Base-by-base conservation (phyloP, 805 yeast genomes). In the Teunomyces funiuensis region DNA sequence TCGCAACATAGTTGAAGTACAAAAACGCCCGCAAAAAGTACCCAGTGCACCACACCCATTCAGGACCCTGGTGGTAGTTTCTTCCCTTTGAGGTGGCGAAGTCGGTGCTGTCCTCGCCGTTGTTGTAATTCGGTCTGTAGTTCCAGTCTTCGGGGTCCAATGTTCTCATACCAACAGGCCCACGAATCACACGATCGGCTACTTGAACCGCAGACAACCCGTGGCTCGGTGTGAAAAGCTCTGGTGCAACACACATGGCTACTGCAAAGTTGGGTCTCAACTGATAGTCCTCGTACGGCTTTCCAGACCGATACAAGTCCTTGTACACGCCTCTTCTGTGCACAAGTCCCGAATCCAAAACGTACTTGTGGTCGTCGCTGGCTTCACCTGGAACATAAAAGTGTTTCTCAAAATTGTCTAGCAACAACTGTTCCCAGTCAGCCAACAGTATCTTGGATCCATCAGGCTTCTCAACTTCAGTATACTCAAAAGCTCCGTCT, bases 1-100 rank as follows among this genome's bases (percentile, higher is more conserved):
- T 65, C 10, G 57, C 53, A 3, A 55, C 43, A 36, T 71, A 61
- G 51, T 82, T 80, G 57, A 84, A 79, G 34, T 66, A 60, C 28
- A 78, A 67, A 53, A 73, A 81, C 0, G 98, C 96, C 48, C 97
- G 77, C 50, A 93, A 65, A 58, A 88, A 91, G 61, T 80, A 89
- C 2, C 99, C 99, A 18, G 76, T 73, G 44, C 82, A 77, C 97
- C 97, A 91, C 25, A 87, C 85, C 99, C 99, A 91, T 60, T 93
- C 99, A 2, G 99, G 99, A 2, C 99, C 99, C 66, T 91, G 98
- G 63, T 91, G 99, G 61, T 91, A 91, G 65, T 93, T 93, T 54
- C 98, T 78, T 22, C 99, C 99, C 64, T 89, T 88, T 2, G 97
- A 75, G 0, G 97, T 89, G 0, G 95, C 88, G 73, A 89, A 93